Evolutionary conservation across 768 basidiomycete genomes (phyloP).

Genomic region (Suillus americanus): DNA sequence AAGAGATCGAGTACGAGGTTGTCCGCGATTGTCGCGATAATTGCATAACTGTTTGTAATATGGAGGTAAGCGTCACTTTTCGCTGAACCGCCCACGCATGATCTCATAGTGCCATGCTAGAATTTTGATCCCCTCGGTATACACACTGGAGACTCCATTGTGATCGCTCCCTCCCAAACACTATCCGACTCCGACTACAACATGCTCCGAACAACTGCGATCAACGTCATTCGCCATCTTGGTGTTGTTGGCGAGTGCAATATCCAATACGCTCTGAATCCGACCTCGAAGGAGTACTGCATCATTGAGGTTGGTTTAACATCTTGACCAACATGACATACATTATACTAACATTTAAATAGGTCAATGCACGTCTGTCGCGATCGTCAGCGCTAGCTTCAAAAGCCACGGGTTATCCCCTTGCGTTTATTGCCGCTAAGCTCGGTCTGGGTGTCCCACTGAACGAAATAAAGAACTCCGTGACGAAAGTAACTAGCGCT

Average conservation of each 20-base stretch:
- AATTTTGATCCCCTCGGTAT: slow-evolving; percentile 99
- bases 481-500: slow-evolving; percentile 93
- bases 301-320: slow-evolving; percentile 80
- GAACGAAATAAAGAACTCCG: slow-evolving; percentile 96
- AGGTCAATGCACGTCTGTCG: slow-evolving; percentile 96
- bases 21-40: slow-evolving; percentile 97
- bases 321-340: background rate
- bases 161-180: slow-evolving; percentile 96
- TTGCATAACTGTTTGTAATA: slow-evolving; percentile 99
- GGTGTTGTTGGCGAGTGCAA: slow-evolving; percentile 99
- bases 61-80: slow-evolving; percentile 76
- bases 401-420: slow-evolving; percentile 96
- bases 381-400: slow-evolving; percentile 97
- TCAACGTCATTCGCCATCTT: slow-evolving; percentile 98
- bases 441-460: slow-evolving; percentile 95
- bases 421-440: slow-evolving; percentile 98
- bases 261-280: slow-evolving; percentile 98
- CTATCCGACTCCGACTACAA: slow-evolving; percentile 99
- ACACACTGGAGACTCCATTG: slow-evolving; percentile 98
- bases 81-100: background rate
- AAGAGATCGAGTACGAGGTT: slow-evolving; percentile 99
- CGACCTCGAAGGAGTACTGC: slow-evolving; percentile 93
- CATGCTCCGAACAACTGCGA: slow-evolving; percentile 97
- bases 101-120: slow-evolving; percentile 39
- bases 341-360: slow-evolving; percentile 9